phyloP scores from a whole-genome alignment of 192 early-diverging fungal genomes.

The Haplosporangium gracile region DNA sequence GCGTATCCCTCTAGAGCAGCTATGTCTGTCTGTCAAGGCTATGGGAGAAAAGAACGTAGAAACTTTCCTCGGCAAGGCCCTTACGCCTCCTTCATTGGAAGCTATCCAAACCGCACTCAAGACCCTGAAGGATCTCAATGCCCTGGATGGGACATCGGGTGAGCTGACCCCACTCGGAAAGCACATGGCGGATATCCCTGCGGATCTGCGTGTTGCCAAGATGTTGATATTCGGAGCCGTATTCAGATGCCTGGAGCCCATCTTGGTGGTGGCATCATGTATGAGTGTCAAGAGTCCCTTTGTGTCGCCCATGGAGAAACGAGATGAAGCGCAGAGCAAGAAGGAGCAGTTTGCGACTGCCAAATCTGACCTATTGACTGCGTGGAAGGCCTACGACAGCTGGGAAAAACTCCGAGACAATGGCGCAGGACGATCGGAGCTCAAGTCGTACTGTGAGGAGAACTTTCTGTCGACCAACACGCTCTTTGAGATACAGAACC shows the following conservation, averaged over 20 bases:
- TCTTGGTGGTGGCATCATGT: slow-evolving; percentile 75
- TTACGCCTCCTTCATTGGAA: slow-evolving; percentile 75
- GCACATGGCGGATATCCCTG: slow-evolving; percentile 78
- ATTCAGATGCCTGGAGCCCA: slow-evolving; percentile 79
- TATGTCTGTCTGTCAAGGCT: slow-evolving; percentile 79
- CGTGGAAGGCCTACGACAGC: slow-evolving; percentile 59
- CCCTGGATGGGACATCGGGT: slow-evolving; percentile 60
- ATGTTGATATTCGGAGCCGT: slow-evolving; percentile 81
- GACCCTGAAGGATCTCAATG: slow-evolving; percentile 72
- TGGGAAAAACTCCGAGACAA: slow-evolving; percentile 56
- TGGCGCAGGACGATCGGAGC: slow-evolving; percentile 35
- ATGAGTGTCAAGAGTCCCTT: slow-evolving; percentile 72
- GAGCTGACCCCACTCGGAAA: slow-evolving; percentile 78
- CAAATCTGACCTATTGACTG: slow-evolving; percentile 57
- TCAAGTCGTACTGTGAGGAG: slow-evolving; percentile 56
- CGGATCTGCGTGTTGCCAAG: slow-evolving; percentile 84
- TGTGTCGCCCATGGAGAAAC: slow-evolving; percentile 44
- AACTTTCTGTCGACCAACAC: slow-evolving; percentile 77
- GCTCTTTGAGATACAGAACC: slow-evolving; percentile 70
- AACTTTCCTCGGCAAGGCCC: slow-evolving; percentile 66
- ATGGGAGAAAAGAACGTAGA: slow-evolving; percentile 72
- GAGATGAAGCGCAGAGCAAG: slow-evolving; percentile 49
- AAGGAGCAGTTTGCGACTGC: slow-evolving; percentile 56
- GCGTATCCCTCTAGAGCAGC: slow-evolving; percentile 86
- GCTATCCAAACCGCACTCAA: slow-evolving; percentile 70